phyloP scores from a whole-genome alignment of 2,329 filamentous ascomycete genomes.

The Basipetospora chlamydospora region DNA sequence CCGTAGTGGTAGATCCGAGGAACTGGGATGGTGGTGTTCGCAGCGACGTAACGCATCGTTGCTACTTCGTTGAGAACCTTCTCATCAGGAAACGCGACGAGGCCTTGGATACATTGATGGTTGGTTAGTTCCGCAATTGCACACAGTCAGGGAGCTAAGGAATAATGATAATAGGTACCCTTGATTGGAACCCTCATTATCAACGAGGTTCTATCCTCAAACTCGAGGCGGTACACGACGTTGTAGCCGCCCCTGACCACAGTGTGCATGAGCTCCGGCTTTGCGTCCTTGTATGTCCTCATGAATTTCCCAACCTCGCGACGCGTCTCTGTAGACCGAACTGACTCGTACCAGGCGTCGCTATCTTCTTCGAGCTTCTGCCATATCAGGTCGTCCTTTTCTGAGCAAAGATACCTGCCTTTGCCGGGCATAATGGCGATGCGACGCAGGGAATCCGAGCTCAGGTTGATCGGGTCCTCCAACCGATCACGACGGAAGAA shows the following conservation, averaged over 20 bases:
- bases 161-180: constrained; percentile 10
- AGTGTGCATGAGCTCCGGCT: constrained; percentile 12
- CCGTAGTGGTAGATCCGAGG: constrained; percentile 18
- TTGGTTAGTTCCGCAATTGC: constrained; percentile 1
- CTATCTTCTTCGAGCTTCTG: constrained; percentile 12
- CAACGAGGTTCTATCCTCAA: constrained; percentile 16
- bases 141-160: neutral
- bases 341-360: constrained; percentile 13
- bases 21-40: constrained; percentile 19
- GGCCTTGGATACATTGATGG: constrained; percentile 8
- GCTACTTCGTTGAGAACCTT: constrained; percentile 21
- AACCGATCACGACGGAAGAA: neutral
- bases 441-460: neutral
- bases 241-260: constrained; percentile 17
- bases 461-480: neutral
- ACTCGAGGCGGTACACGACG: constrained; percentile 16
- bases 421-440: constrained; percentile 12
- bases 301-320: constrained; percentile 12
- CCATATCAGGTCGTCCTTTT: constrained; percentile 16
- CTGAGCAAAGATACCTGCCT: constrained; percentile 11
- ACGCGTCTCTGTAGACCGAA: constrained; percentile 10
- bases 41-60: constrained; percentile 18
- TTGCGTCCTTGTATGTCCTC: constrained; percentile 12
- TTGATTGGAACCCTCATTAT: constrained; percentile 16
- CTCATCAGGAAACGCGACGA: constrained; percentile 18